phyloP scores from a whole-genome alignment of 2,329 filamentous ascomycete genomes.

The Arthrobotrys sinensis region DNA sequence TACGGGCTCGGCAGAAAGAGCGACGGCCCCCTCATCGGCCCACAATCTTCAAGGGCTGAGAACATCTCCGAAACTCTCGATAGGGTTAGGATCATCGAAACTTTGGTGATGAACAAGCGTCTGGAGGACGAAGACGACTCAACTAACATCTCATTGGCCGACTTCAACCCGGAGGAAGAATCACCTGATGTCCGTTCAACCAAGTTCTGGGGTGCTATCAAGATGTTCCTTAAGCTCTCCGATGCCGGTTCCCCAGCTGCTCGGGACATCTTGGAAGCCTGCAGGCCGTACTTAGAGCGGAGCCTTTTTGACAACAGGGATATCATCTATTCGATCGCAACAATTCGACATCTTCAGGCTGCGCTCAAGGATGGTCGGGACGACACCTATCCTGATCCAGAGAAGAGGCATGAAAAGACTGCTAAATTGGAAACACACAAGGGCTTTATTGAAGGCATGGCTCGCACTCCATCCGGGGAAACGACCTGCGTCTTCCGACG shows the following conservation, averaged over 20 bases:
- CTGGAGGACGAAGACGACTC: constrained; percentile 75
- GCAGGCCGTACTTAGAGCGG: constrained; percentile 43
- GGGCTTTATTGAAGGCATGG: constrained; percentile 50
- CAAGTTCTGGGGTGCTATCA: constrained; percentile 53
- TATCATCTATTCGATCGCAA: constrained; percentile 53
- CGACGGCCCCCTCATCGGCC: constrained; percentile 66
- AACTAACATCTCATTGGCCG: constrained; percentile 38
- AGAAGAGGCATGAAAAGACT: constrained; percentile 36
- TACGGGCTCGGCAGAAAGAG: constrained; percentile 70
- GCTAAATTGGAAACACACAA: constrained; percentile 37
- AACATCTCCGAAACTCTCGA: constrained; percentile 77
- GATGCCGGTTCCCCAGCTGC: constrained; percentile 49
- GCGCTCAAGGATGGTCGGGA: constrained; percentile 43
- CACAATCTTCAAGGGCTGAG: constrained; percentile 67
- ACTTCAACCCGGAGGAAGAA: constrained; percentile 49
- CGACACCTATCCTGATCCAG: constrained; percentile 48
- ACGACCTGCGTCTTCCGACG: constrained; percentile 51
- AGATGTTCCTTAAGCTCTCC: constrained; percentile 54
- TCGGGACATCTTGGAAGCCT: constrained; percentile 52
- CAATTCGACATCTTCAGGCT: constrained; percentile 50
- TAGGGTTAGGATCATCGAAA: constrained; percentile 82
- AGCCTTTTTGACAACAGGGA: constrained; percentile 48
- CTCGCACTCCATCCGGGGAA: constrained; percentile 47
- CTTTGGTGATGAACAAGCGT: constrained; percentile 80
- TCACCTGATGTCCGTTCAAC: constrained; percentile 47